These are phyloP conservation scores for Guillardia theta DNA, from an alignment of 78 protist species.

Conservation along the genomic window DNA sequence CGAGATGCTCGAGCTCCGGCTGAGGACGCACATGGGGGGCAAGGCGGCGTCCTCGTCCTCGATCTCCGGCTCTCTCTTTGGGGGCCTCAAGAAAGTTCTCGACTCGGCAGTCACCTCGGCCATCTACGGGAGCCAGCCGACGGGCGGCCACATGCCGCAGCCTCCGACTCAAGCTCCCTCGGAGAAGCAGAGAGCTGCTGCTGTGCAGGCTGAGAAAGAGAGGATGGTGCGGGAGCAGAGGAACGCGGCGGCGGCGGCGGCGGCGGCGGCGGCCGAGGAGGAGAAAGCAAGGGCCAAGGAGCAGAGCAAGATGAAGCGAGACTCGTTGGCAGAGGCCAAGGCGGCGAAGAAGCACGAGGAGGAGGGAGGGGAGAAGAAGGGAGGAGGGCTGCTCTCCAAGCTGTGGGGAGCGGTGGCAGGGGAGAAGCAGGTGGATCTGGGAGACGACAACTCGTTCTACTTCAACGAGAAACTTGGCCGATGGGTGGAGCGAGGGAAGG, in stretches of 20 bases:
- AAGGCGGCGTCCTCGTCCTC: neutral
- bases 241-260: neutral
- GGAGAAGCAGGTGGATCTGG: conserved; percentile 21
- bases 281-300: neutral
- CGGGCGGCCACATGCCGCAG: neutral
- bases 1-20: neutral
- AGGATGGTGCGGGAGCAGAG: neutral
- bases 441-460: neutral
- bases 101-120: conserved; percentile 15
- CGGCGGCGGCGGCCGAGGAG: neutral
- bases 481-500: conserved; percentile 7
- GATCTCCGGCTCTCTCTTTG: neutral
- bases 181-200: neutral
- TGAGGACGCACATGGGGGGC: neutral
- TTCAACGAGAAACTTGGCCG: neutral
- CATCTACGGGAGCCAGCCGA: neutral
- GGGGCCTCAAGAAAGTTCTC: neutral
- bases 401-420: neutral
- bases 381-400: neutral
- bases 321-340: neutral
- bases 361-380: neutral
- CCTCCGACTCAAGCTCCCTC: neutral
- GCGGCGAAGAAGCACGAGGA: neutral
- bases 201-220: neutral
- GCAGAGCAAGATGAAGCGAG: neutral